Percentiles rank a stretch among this genome's conserved stretches.
Conservation (phyloP, 1,139 yeast species). For the Saccharomyces hybrid region DNA sequence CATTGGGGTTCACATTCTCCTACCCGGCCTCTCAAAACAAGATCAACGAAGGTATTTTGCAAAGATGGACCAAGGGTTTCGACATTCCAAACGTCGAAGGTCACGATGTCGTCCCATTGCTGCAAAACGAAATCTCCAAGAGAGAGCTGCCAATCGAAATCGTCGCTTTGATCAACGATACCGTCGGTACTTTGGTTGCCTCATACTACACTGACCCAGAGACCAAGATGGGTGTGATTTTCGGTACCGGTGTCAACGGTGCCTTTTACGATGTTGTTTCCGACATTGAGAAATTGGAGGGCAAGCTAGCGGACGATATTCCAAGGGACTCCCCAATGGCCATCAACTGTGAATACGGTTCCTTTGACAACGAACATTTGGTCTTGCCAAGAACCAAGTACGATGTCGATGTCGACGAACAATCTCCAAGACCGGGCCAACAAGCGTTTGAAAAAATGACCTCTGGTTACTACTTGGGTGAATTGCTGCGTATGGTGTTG, state of each 20-base stretch:
- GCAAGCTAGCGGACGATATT: constrained; percentile 58
- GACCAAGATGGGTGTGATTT: constrained; percentile 89
- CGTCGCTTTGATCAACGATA: constrained; percentile 90
- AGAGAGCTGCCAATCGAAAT: constrained; percentile 70
- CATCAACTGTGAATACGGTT: constrained; percentile 97
- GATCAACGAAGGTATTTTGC: constrained; percentile 78
- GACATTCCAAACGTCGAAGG: constrained; percentile 94
- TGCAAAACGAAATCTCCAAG: constrained; percentile 64
- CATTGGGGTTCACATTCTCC: constrained; percentile 92
- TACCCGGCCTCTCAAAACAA: constrained; percentile 84
- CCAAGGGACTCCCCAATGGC: constrained; percentile 70
- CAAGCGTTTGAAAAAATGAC: constrained; percentile 97
- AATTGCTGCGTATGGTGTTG: constrained; percentile 72
- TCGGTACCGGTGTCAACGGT: constrained; percentile 97
- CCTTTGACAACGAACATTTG: constrained; percentile 84
- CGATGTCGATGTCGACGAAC: constrained; percentile 70
- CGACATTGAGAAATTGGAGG: constrained; percentile 78
- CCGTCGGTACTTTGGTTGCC: constrained; percentile 95
- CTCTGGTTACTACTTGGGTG: constrained; percentile 94
- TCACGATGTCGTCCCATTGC: constrained; percentile 85
- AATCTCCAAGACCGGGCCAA: constrained; percentile 94
- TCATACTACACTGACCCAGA: constrained; percentile 85
- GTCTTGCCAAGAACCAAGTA: constrained; percentile 85
- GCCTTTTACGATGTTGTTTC: constrained; percentile 80
- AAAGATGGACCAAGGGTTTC: constrained; percentile 97